Conservation (phyloP, 106 monocot genomes). For the Dendrobium nobile region DNA sequence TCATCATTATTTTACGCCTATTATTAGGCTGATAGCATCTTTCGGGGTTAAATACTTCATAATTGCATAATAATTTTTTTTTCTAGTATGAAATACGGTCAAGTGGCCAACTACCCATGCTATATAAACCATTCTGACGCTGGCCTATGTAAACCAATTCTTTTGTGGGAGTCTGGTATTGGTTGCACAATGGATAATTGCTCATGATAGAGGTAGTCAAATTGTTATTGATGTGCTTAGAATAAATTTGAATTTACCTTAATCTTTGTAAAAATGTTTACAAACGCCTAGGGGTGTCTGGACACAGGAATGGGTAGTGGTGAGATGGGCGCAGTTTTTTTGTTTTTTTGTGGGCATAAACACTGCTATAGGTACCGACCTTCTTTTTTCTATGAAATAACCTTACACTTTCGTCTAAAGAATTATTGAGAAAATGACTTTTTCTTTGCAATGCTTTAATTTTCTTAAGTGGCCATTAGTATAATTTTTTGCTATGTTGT, state of each 20-base stretch:
- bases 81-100: slow-evolving; percentile 85
- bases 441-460: neutral
- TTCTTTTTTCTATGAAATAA: neutral
- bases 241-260: neutral
- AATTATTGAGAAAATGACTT: neutral
- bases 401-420: neutral
- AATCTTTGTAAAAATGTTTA: neutral
- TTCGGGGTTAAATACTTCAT: neutral
- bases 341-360: neutral
- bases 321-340: neutral
- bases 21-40: neutral
- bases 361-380: too few species aligned
- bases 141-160: slow-evolving; percentile 91
- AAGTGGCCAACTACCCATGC: slow-evolving; percentile 92
- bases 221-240: neutral
- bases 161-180: slow-evolving; percentile 99
- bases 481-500: neutral
- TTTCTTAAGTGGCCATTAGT: neutral
- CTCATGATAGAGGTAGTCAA: slow-evolving; percentile 88
- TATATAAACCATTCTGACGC: slow-evolving; percentile 82
- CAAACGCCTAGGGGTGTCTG: neutral
- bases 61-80: neutral
- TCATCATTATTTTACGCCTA: neutral
- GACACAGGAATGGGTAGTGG: neutral
- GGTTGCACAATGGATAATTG: slow-evolving; percentile 99